Conservation (phyloP, 495 filamentous ascomycete genomes). For the Cenococcum geophilum region DNA sequence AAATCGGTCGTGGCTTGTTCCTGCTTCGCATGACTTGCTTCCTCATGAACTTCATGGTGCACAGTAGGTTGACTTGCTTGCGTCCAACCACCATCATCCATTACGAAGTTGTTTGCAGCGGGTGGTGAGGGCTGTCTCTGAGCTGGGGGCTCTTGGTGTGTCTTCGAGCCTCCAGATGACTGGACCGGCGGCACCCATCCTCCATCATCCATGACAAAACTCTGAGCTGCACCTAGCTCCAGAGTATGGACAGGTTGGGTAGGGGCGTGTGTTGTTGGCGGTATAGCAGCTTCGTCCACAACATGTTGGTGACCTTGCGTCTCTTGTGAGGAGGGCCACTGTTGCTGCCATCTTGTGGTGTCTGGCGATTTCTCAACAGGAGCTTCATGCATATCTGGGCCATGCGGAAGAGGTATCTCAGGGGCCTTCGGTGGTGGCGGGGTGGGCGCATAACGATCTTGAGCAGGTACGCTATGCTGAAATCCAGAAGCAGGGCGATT, state of each 20-base stretch:
- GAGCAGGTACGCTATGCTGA: constrained; percentile 3
- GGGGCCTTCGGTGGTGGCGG: constrained; percentile 17
- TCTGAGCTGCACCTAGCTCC: constrained; percentile 10
- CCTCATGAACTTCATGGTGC: neutral
- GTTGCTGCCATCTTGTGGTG: neutral
- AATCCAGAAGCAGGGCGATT: constrained; percentile 9
- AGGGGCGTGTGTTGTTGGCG: constrained; percentile 7
- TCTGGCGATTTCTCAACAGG: neutral
- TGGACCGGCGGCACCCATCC: constrained; percentile 8
- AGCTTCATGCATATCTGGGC: constrained; percentile 10
- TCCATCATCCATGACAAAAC: constrained; percentile 8
- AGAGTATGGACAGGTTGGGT: neutral
- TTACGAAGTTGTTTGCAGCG: constrained; percentile 6
- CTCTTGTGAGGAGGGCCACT: neutral
- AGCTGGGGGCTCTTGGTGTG: constrained; percentile 4
- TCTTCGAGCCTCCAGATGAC: neutral
- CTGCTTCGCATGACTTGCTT: neutral
- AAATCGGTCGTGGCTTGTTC: neutral
- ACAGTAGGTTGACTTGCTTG: neutral
- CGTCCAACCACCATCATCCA: constrained; percentile 21
- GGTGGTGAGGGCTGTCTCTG: constrained; percentile 8
- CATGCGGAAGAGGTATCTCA: constrained; percentile 5
- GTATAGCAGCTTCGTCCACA: neutral
- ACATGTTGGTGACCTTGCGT: neutral
- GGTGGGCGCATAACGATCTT: constrained; percentile 26